Base-by-base conservation (phyloP, 768 basidiomycete genomes). In the Lactifluus rugatus region DNA sequence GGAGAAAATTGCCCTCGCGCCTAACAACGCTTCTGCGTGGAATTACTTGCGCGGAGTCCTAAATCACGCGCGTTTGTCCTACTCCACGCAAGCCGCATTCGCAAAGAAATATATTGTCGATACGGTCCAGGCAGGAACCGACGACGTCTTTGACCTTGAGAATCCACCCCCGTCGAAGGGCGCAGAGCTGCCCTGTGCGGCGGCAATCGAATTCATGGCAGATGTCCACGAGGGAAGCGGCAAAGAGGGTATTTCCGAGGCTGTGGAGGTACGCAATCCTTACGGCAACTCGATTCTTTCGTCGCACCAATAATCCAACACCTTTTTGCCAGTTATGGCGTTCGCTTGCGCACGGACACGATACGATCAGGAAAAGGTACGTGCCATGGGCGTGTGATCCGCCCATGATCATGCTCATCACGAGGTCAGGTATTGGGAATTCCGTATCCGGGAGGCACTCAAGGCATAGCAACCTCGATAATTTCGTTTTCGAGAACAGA, bases 21-120 rank as follows among this genome's bases (percentile, higher is more conserved):
- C 96, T 7, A 94, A 93, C 70, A 99, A 99, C 65, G 80, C 85
- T 0, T 95, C 93, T 0, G 89, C 92, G 0, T 99, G 96, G 96
- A 96, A 96, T 70, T 99, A 96, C 70, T 79, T 98, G 10, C 82
- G 95, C 60, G 96, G 89, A 7, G 68, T 87, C n/a, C 78, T 95
- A 21, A 79, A 85, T 34, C 74, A 79, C 64, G 79, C 80, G 53
- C 68, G 75, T 13, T 76, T 77, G 16, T 82, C 89, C 0, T 83
- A 84, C 65, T 72, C 81, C 1, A 70, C 70, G 5, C 68, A 87
- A 44, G 66, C 72, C 23, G 68, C 78, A 0, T 92, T 93, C 61
- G 84, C 88, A 19, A 66, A 73, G 17, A 81, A 82, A 1, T 93
- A 91, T 70, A 79, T 84, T 0, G 57, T 68, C 13, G 67, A 72